Evolutionary conservation across 257 asterid genomes (phyloP).

Genomic region (Fraxinus anomala): DNA sequence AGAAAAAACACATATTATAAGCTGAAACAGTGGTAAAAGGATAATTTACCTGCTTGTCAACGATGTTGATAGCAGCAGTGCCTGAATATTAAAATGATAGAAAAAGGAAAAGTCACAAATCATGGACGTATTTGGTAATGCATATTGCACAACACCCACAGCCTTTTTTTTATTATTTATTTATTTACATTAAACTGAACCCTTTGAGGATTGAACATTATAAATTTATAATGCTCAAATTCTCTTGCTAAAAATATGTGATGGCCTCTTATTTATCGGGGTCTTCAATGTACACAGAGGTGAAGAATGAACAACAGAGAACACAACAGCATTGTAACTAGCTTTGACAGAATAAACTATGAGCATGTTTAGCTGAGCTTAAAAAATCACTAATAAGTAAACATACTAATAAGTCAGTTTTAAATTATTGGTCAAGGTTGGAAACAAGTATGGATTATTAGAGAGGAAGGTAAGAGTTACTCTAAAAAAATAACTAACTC

Average conservation of each 20-base stretch:
- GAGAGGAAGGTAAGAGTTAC: neutral
- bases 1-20: neutral
- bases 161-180: neutral
- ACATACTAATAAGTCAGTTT: neutral
- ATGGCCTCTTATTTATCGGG: neutral
- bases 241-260: neutral
- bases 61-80: constrained; percentile 58
- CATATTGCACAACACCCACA: neutral
- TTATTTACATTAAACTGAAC: neutral
- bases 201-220: neutral
- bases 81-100: constrained; percentile 45
- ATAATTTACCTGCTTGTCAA: constrained; percentile 66
- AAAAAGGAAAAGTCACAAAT: neutral
- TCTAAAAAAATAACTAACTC: neutral
- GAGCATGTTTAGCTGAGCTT: neutral
- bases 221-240: neutral
- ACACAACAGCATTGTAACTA: neutral
- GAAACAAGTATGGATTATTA: neutral
- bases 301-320: neutral
- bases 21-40: neutral
- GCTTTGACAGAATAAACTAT: neutral
- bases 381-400: neutral
- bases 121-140: neutral
- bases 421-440: neutral
- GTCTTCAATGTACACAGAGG: neutral